Evolutionary conservation across 768 basidiomycete genomes (phyloP).

Genomic region (Boletellus sp.): DNA sequence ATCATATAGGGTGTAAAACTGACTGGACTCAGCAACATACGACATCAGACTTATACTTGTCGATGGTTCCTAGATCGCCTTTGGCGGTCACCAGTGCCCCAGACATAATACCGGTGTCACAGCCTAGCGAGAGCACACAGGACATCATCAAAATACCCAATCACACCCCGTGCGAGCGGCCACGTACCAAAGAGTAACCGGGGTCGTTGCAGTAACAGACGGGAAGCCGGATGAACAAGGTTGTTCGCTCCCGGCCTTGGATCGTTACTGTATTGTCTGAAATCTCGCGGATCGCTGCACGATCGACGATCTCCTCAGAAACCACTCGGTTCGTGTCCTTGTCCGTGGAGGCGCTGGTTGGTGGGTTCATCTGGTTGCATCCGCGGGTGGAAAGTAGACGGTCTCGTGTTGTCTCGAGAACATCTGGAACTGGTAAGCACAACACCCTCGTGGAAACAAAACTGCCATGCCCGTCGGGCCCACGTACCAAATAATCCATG

Average conservation of each 20-base stretch:
- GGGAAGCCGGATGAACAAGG: conserved; percentile 75
- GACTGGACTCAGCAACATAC: too few species aligned
- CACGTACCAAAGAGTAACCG: conserved; percentile 65
- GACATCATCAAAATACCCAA: background rate
- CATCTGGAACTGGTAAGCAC: background rate
- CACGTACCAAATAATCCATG: background rate
- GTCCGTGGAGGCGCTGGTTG: too few species aligned
- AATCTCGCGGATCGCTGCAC: conserved; percentile 42
- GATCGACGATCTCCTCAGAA: conserved; percentile 16
- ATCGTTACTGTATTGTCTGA: conserved; percentile 57
- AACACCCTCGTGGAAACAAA: background rate
- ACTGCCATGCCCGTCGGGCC: background rate
- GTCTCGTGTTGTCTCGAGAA: background rate
- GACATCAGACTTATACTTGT: too few species aligned
- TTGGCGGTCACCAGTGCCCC: conserved; percentile 77
- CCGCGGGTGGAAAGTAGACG: background rate
- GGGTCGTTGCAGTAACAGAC: conserved; percentile 73
- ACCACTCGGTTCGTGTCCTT: background rate
- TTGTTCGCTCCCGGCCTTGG: conserved; percentile 63
- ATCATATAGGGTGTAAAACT: background rate
- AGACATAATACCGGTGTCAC: conserved; percentile 79
- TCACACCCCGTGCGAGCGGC: too few species aligned
- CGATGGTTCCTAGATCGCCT: conserved; percentile 56
- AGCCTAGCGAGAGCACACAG: conserved; percentile 43
- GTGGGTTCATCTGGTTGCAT: background rate